Base-by-base conservation (phyloP, 805 yeast genomes). In the Cyberlindnera maritima region DNA sequence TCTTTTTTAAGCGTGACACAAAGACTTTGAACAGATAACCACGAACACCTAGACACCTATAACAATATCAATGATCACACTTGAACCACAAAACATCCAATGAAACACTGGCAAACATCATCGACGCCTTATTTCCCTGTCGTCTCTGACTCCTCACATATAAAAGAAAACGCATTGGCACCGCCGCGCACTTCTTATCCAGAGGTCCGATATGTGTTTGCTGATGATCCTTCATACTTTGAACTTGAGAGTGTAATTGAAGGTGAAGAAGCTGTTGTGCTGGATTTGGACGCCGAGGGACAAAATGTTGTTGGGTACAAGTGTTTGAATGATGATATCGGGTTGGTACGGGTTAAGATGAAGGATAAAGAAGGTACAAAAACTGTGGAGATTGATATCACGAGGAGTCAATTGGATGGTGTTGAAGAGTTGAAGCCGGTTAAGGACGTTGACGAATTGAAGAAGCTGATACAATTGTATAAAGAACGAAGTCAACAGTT, bases 171-270 rank as follows among this genome's bases (percentile, higher is more conserved):
- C 18, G 15, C 46, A 3, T 21, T 49, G 1, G 29, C 36, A 4
- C 29, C 43, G 5, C 35, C 49, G 1, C 39, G 40, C 4, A 45
- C 46, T 31, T 36, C 46, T 2, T 62, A 61, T 26, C 66, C 66
- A 1, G 61, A 61, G 20, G 53, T 62, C 15, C 51, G 52, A 3
- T 62, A 61, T 42, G 51, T 59, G 7, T 62, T 62, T 40, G 39
- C 47, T 19, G 66, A 61, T 38, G 66, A 62, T 34, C 56, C 54
- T 0, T 36, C 54, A 8, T 58, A 58, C 39, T 43, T 41, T 21
- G 29, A 45, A 4, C 13, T 55, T 7, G 59, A 56, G n/a, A 26
- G 45, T 2, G 35, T 20, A 1, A 29, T 37, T 1, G 55, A 53
- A 3, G 55, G 51, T 10, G 59, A 56, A 25, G 62, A 59, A 25